These are phyloP conservation scores for Bryoerythrophyllum caledonicum DNA, from an alignment of 225 moss, liverwort and hornwort genomes.

Conservation along the genomic window DNA sequence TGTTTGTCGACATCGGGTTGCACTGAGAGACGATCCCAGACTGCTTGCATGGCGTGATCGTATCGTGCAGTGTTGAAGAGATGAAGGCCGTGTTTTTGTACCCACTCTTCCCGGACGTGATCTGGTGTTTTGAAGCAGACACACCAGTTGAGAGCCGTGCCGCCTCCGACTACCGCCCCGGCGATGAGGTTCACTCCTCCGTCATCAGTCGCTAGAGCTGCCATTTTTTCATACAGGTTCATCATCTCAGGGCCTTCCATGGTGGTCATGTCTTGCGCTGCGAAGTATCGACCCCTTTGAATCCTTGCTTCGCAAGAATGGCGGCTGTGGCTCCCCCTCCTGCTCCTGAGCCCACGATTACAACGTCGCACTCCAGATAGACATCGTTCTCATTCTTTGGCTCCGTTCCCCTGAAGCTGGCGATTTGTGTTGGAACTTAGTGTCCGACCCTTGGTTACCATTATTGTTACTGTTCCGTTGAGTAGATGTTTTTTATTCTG, in stretches of 20 bases:
- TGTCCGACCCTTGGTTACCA: no score
- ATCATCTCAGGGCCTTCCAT: conserved; percentile 58
- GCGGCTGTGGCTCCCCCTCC: conserved; percentile 90
- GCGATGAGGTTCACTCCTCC: conserved; percentile 58
- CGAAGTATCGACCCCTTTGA: conserved; percentile 76
- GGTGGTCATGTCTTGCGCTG: conserved; percentile 60
- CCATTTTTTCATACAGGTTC: conserved; percentile 56
- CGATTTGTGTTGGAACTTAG: no score
- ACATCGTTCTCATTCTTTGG: no score
- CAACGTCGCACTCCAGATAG: conserved; percentile 65
- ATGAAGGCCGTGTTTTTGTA: conserved; percentile 41
- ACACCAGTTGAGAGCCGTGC: conserved; percentile 76
- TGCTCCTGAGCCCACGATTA: conserved; percentile 83
- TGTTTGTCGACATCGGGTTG: conserved; percentile 43
- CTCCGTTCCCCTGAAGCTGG: no score
- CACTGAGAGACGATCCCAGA: conserved; percentile 63
- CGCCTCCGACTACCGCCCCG: conserved; percentile 77
- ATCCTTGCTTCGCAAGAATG: conserved; percentile 60
- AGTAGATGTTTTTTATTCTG: no score
- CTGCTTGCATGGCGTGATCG: conserved; percentile 55
- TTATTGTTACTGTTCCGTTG: no score
- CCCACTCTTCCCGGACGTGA: conserved; percentile 77
- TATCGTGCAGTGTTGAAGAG: conserved; percentile 53
- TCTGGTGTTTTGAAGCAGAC: conserved; percentile 78
- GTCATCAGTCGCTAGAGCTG: conserved; percentile 56